Conservation (phyloP, 2,329 filamentous ascomycete species). For the Exophiala lecanii-corni region DNA sequence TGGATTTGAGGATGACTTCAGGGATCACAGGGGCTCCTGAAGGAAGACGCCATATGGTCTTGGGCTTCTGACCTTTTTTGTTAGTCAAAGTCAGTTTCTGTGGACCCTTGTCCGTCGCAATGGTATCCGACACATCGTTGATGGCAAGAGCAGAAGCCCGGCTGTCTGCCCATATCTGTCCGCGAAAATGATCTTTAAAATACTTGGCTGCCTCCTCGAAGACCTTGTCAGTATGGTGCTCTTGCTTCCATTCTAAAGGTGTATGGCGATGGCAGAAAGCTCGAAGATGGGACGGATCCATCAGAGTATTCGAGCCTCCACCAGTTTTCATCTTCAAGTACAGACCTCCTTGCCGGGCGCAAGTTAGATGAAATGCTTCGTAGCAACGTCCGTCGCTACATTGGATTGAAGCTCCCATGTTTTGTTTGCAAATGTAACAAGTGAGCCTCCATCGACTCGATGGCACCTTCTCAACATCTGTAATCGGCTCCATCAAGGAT, state of each 20-base stretch:
- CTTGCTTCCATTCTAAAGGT: slow-evolving; percentile 78
- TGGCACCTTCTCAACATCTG: slow-evolving; percentile 96
- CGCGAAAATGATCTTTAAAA: slow-evolving; percentile 85
- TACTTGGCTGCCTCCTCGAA: slow-evolving; percentile 80
- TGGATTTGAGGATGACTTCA: slow-evolving; percentile 76
- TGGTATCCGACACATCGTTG: slow-evolving; percentile 59
- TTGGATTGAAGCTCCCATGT: slow-evolving; percentile 97
- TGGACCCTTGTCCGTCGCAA: slow-evolving; percentile 46
- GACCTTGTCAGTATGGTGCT: slow-evolving; percentile 76
- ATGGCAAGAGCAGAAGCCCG: slow-evolving; percentile 77
- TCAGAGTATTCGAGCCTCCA: slow-evolving; percentile 70
- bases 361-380: slow-evolving; percentile 95
- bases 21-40: slow-evolving; percentile 94
- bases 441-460: slow-evolving; percentile 88
- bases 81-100: slow-evolving; percentile 53
- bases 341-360: slow-evolving; percentile 78
- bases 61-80: slow-evolving; percentile 53
- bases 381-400: slow-evolving; percentile 98
- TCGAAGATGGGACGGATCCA: slow-evolving; percentile 79
- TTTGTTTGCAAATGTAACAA: slow-evolving; percentile 95
- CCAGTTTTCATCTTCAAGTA: slow-evolving; percentile 96
- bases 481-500: slow-evolving; percentile 97
- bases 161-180: slow-evolving; percentile 86
- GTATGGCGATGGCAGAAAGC: slow-evolving; percentile 96
- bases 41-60: slow-evolving; percentile 82